Percentiles rank a stretch among this genome's conserved stretches.
phyloP scores from a whole-genome alignment of 805 yeast species.

The Zygosaccharomyces siamensis region DNA sequence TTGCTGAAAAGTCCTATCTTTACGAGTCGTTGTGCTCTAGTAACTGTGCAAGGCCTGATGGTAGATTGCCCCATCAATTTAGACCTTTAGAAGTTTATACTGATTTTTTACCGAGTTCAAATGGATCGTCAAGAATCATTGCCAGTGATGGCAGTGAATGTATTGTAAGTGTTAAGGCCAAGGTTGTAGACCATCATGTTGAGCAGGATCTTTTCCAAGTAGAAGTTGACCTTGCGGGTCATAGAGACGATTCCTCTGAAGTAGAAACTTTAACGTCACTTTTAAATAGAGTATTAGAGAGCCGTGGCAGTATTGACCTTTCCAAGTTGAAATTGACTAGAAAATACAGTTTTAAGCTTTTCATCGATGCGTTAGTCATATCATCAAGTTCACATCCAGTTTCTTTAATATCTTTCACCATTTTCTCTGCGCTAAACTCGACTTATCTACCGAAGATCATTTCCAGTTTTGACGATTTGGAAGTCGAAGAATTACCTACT shows the following conservation, averaged over 20 bases:
- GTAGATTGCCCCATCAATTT: constrained; percentile 67
- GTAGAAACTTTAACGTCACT: constrained; percentile 60
- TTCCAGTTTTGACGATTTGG: constrained; percentile 59
- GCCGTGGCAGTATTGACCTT: constrained; percentile 40
- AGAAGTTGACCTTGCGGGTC: constrained; percentile 76
- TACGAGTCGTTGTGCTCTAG: constrained; percentile 59
- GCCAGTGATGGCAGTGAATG: constrained; percentile 91
- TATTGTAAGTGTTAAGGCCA: constrained; percentile 83
- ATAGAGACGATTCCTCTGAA: constrained; percentile 71
- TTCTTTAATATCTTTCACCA: constrained; percentile 71
- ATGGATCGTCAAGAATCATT: constrained; percentile 87
- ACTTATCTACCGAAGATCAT: constrained; percentile 69
- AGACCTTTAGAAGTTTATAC: constrained; percentile 82
- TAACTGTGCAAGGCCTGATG: constrained; percentile 80
- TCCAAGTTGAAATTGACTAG: constrained; percentile 57
- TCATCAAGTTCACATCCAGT: constrained; percentile 78
- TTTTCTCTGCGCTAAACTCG: constrained; percentile 74
- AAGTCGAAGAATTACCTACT: constrained; percentile 82
- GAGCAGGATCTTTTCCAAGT: constrained; percentile 57
- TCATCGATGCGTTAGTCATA: constrained; percentile 72
- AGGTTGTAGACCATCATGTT: constrained; percentile 53
- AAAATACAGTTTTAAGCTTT: constrained; percentile 70
- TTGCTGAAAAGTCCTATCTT: constrained; percentile 71
- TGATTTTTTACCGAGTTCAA: constrained; percentile 77
- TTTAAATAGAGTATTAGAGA: constrained; percentile 35